phyloP scores from a whole-genome alignment of 2,329 filamentous ascomycete genomes.

The Trichoderma semiorbis region DNA sequence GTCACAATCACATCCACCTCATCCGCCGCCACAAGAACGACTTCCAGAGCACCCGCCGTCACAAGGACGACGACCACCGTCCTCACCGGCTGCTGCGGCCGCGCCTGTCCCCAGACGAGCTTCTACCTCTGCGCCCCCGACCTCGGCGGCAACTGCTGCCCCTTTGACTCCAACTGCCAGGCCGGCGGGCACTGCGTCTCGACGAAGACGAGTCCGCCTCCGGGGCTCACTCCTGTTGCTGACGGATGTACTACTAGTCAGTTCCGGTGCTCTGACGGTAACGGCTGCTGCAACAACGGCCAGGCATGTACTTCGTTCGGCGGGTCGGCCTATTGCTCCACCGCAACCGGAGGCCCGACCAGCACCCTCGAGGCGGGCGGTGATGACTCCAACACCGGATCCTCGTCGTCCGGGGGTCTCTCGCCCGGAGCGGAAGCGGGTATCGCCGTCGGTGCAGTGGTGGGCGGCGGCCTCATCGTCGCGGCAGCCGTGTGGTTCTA shows the following conservation, averaged over 20 bases:
- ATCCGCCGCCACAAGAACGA: neutral
- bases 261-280: slow-evolving; percentile 42
- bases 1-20: slow-evolving; percentile 17
- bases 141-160: slow-evolving; percentile 50
- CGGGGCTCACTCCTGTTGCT: slow-evolving; percentile 34
- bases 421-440: slow-evolving; percentile 52
- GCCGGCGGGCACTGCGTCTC: slow-evolving; percentile 35
- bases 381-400: neutral
- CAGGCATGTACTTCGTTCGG: slow-evolving; percentile 41
- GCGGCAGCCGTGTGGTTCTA: slow-evolving; percentile 47
- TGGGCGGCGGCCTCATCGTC: slow-evolving; percentile 42
- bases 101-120: slow-evolving; percentile 39
- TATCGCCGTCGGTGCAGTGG: slow-evolving; percentile 51
- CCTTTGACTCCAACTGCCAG: slow-evolving; percentile 42
- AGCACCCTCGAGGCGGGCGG: slow-evolving; percentile 22
- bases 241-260: slow-evolving; percentile 45
- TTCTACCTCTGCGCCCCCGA: slow-evolving; percentile 42
- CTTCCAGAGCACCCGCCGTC: neutral
- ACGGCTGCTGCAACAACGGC: slow-evolving; percentile 48
- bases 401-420: neutral
- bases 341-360: slow-evolving; percentile 31
- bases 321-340: slow-evolving; percentile 38
- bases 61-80: slow-evolving; percentile 25
- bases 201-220: slow-evolving; percentile 26
- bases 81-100: slow-evolving; percentile 37